These are phyloP conservation scores for Coemansia pectinata DNA, from an alignment of 192 early-diverging fungal species.

Conservation along the genomic window DNA sequence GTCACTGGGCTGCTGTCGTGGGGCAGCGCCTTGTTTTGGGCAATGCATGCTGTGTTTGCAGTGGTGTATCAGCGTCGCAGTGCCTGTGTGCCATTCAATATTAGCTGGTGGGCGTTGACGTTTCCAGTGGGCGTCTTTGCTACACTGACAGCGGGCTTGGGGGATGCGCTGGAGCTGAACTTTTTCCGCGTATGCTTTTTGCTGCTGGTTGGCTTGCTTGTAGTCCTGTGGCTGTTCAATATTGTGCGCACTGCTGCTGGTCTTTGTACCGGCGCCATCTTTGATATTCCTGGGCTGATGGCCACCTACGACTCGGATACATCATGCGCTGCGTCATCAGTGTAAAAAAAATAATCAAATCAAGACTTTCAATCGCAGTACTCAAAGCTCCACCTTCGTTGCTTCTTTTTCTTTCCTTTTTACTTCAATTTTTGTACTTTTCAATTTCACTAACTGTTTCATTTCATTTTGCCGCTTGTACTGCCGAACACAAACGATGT, in stretches of 20 bases:
- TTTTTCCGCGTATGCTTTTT: conserved; percentile 20
- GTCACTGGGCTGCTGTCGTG: conserved; percentile 35
- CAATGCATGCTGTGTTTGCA: conserved; percentile 30
- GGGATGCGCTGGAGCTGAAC: conserved; percentile 15
- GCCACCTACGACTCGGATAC: not conserved
- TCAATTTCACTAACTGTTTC: not conserved
- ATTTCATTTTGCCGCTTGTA: not conserved
- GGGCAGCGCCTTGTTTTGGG: conserved; percentile 45
- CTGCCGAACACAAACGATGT: not conserved
- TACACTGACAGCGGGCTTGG: conserved; percentile 15
- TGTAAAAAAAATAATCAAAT: no score
- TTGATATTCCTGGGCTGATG: conserved; percentile 16
- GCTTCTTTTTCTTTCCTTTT: not conserved
- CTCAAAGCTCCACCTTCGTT: not conserved
- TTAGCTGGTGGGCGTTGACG: conserved; percentile 56
- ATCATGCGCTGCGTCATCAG: conserved; percentile 1
- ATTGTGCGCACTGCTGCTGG: conserved; percentile 40
- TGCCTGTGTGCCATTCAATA: conserved; percentile 44
- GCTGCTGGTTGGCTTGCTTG: conserved; percentile 13
- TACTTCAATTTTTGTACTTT: conserved; percentile 12
- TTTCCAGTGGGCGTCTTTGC: conserved; percentile 57
- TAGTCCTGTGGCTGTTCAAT: conserved; percentile 34
- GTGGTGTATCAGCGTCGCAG: conserved; percentile 24
- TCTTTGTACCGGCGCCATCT: conserved; percentile 35
- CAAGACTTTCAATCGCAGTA: not conserved